Conservation (phyloP, 2,329 filamentous ascomycete species). For the Alternaria ethzedia region DNA sequence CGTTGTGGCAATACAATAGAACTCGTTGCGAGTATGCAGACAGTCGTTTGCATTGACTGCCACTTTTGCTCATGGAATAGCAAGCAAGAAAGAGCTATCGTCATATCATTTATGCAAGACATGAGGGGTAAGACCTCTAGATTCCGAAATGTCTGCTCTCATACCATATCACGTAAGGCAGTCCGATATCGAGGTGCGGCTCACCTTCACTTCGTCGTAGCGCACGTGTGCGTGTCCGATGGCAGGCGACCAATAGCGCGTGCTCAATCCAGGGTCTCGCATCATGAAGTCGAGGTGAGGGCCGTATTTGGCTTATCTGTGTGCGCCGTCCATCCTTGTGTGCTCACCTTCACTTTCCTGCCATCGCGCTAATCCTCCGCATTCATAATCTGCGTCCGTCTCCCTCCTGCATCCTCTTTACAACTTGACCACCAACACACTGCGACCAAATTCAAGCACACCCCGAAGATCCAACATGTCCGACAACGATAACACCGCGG, state of each 20-base stretch:
- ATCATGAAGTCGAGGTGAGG: conserved; percentile 7
- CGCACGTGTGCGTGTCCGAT: not conserved
- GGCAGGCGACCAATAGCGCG: not conserved
- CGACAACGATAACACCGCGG: conserved; percentile 23
- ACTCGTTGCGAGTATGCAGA: not conserved
- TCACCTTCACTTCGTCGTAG: conserved; percentile 3
- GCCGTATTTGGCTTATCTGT: not conserved
- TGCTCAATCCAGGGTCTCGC: not conserved
- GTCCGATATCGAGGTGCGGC: not conserved
- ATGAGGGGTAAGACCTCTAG: not conserved
- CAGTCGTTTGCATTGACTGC: not conserved
- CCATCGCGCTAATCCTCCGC: conserved; percentile 8
- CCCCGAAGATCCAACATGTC: conserved; percentile 28
- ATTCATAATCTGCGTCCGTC: not conserved
- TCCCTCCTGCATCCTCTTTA: not conserved
- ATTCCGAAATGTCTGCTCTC: not conserved
- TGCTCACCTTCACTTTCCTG: conserved; percentile 20
- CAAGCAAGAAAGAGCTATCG: not conserved
- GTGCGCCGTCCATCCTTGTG: conserved; percentile 1
- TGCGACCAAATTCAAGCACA: not conserved
- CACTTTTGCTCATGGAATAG: not conserved
- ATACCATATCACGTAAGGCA: not conserved
- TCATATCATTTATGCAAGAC: not conserved
- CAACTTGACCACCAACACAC: not conserved
- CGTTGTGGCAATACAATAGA: not conserved